phyloP scores from a whole-genome alignment of 2,329 filamentous ascomycete genomes.

The Phaeosphaeriaceae sp. region DNA sequence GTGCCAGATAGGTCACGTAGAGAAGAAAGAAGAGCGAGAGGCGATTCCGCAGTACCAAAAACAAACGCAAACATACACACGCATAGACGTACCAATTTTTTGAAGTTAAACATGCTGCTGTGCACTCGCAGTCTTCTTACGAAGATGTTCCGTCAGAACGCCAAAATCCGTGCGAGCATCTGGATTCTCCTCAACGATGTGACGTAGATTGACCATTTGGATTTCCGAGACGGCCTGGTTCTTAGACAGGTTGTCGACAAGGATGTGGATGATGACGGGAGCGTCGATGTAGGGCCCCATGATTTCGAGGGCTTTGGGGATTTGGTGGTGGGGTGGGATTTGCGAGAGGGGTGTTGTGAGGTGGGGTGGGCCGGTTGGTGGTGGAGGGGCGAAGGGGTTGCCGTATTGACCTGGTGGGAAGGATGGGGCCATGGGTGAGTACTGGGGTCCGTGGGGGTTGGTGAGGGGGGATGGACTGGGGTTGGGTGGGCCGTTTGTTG shows the following conservation, averaged over 20 bases:
- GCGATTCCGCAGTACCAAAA: too few species aligned
- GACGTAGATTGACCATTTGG: constrained; percentile 76
- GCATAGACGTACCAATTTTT: too few species aligned
- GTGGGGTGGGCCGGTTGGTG: constrained; percentile 10
- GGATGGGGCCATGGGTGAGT: constrained; percentile 36
- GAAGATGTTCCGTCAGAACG: constrained; percentile 31
- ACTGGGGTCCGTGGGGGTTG: constrained; percentile 44
- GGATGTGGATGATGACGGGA: constrained; percentile 50
- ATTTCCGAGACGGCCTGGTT: constrained; percentile 48
- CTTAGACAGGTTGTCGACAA: constrained; percentile 35
- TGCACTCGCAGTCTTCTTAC: constrained; percentile 10
- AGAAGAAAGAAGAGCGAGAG: too few species aligned
- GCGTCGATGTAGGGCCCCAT: constrained; percentile 52
- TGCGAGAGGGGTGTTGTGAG: constrained; percentile 16
- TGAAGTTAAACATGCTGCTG: neutral
- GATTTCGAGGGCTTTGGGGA: constrained; percentile 49
- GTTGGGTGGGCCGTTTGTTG: constrained; percentile 24
- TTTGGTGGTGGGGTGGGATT: constrained; percentile 33
- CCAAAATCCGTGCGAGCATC: constrained; percentile 65
- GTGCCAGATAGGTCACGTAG: too few species aligned
- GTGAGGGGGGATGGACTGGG: constrained; percentile 36
- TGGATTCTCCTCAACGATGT: constrained; percentile 70
- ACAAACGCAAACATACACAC: too few species aligned
- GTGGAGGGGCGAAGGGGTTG: constrained; percentile 25
- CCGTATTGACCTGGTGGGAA: constrained; percentile 34